phyloP scores from a whole-genome alignment of 192 early-diverging fungal species.

The Bifiguratus adelaidae region DNA sequence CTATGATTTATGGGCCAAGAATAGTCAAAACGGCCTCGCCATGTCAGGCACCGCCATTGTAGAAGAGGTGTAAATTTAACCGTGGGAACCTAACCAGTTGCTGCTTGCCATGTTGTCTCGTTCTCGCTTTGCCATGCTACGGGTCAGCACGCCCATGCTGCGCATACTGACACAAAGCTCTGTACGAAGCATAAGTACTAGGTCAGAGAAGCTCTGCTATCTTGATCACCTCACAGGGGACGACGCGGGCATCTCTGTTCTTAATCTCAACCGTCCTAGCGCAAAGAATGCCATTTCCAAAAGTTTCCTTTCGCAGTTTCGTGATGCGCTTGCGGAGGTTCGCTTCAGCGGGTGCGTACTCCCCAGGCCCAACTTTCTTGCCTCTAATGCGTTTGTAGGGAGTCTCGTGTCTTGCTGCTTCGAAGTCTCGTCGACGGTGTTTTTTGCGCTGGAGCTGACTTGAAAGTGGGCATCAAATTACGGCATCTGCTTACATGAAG shows the following conservation, averaged over 20 bases:
- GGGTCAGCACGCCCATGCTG: too few relatives aligned
- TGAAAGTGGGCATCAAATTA: constrained; percentile 77
- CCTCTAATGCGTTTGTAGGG: constrained; percentile 14
- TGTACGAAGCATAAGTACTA: too few relatives aligned
- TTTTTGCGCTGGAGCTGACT: constrained; percentile 93
- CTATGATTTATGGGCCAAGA: not conserved
- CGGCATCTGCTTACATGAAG: too few relatives aligned
- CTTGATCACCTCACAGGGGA: constrained; percentile 23
- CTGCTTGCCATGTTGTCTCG: too few relatives aligned
- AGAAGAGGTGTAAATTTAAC: too few relatives aligned
- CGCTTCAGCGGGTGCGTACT: constrained; percentile 47
- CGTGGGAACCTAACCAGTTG: too few relatives aligned
- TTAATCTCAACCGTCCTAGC: constrained; percentile 76
- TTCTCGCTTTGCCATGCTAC: too few relatives aligned
- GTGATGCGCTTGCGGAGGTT: constrained; percentile 45
- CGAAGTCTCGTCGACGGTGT: constrained; percentile 67
- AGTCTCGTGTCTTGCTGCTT: constrained; percentile 70
- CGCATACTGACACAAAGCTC: too few relatives aligned
- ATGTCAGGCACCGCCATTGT: not conserved
- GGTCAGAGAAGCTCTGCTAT: constrained; percentile 28
- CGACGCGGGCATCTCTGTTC: constrained; percentile 57
- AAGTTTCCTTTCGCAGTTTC: constrained; percentile 62
- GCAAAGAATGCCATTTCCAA: constrained; percentile 87
- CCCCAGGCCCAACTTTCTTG: not conserved
- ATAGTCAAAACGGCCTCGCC: not conserved